Percentiles rank a stretch among this genome's conserved stretches.
phyloP scores from a whole-genome alignment of 176 grass and related monocot genomes.

The Dactylis glomerata region DNA sequence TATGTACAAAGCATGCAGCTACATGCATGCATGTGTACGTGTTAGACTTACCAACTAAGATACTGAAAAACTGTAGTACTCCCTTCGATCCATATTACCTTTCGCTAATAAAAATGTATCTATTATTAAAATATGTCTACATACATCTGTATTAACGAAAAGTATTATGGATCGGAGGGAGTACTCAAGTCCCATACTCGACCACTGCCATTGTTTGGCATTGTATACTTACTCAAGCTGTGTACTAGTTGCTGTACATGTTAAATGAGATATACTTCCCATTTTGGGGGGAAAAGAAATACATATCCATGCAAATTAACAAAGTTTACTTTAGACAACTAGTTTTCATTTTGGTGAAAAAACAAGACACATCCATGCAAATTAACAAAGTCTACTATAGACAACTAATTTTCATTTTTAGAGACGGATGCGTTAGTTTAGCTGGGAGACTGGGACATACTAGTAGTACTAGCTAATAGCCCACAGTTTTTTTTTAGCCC shows the following conservation, averaged over 20 bases:
- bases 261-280: too few relatives aligned
- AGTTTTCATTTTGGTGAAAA: too few relatives aligned
- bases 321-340: too few relatives aligned
- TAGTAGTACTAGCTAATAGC: too few relatives aligned
- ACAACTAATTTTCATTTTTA: not conserved
- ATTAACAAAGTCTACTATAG: not conserved
- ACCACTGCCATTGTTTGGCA: not conserved
- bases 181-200: too few relatives aligned
- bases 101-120: too few relatives aligned
- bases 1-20: not conserved
- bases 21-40: conserved; percentile 12
- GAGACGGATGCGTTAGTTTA: not conserved
- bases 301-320: not conserved
- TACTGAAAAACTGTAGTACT: not conserved
- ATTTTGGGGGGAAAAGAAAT: not conserved
- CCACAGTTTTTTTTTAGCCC: too few relatives aligned
- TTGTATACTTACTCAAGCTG: not conserved
- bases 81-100: too few relatives aligned
- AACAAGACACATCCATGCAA: too few relatives aligned
- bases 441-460: not conserved
- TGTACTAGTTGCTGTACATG: not conserved
- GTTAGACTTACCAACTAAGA: conserved; percentile 43
- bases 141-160: too few relatives aligned
- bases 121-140: too few relatives aligned
- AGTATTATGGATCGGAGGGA: too few relatives aligned